Base-by-base conservation (phyloP, 169 alveolate genomes). In the Babesia ovis region DNA sequence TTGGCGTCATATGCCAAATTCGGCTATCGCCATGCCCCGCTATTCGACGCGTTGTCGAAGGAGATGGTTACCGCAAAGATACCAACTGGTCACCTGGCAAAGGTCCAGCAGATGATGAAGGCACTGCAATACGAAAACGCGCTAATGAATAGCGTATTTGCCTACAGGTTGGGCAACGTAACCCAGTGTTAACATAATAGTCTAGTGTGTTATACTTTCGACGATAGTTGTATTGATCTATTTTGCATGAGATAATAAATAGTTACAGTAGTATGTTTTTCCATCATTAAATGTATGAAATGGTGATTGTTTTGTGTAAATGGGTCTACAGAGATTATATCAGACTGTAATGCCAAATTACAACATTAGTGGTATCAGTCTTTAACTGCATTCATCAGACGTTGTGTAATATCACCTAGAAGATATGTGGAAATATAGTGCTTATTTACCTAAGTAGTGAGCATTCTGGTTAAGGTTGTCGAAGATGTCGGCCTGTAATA, bases 1-100 rank as follows among this genome's bases (percentile, higher is more conserved):
- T 35, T 84, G 31, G 66, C 68, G 14, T 80, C 91, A 29, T 89
- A 81, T 73, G 53, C 85, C 53, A 54, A 80, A 34, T 66, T 85
- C 56, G 83, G 85, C 0, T 67, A 77, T 41, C 29, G 85, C 53
- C 80, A 76, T 42, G 32, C 6, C 37, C 23, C 46, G 50, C 82
- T 72, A 34, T 61, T 79, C 20, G 85, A 59, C 34, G 54, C 64
- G 11, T 83, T 76, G 32, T 0, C 72, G 34, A 50, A 50, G 35
- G 79, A 72, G 51, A 72, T 81, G 70, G 71, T 81, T 32, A 71
- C 89, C 12, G 66, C 74, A 0, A 81, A 68, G 42, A 57, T 81
- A 50, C 53, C 77, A 1, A 35, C 23, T 25, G 69, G 60, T 31
- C 80, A 81, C 34, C 46, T 81, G 51, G 39, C 35, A 9, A 41